Base-by-base conservation (phyloP, 1,139 yeast genomes). In the Arxiozyma heterogenica region DNA sequence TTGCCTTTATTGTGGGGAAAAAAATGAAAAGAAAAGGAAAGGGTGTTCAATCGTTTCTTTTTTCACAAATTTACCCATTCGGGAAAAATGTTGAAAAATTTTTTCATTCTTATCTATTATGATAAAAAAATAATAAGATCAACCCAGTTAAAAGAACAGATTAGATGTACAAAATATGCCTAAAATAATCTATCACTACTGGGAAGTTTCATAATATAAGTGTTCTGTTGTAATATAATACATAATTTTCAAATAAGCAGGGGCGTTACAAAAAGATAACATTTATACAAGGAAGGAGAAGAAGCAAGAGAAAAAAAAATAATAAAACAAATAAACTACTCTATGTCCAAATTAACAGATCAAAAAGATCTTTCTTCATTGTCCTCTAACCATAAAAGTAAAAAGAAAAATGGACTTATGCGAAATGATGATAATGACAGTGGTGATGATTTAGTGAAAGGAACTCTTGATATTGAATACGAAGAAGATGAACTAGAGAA, bases 401-500 rank as follows among this genome's bases (percentile, higher is more conserved):
- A 44, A 23, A 25, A 44, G 3, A 34, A 25, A 15, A 25, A 15
- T 6, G 25, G 23, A 11, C 9, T 5, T 17, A 44, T 9, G 9
- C 18, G n/a, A 25, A 30, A 44, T 15, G 4, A 30, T 18, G 23
- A 15, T 9, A 18, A 46, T 46, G 49, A 38, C 6, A 21, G 11
- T 38, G 49, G 17, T 38, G 49, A 46, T 34, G n/a, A 18, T 17
- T 4, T 38, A 23, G 23, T 34, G 15, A 41, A 47, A 25, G 18
- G 34, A 46, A 17, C 11, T 17, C 12, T 18, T 38, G 48, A 42
- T 27, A 44, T 59, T 18, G 68, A 64, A 41, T 57, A 61, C 25
- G 80, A 75, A 39, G 72, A 72, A 9, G 85, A 82, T 48, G 95
- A 86, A 57, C 85, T 81, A 54, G 73, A 77, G 23, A 89, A 80